phyloP scores from a whole-genome alignment of 1,284 basidiomycete species.

The Omphalotus olearius region DNA sequence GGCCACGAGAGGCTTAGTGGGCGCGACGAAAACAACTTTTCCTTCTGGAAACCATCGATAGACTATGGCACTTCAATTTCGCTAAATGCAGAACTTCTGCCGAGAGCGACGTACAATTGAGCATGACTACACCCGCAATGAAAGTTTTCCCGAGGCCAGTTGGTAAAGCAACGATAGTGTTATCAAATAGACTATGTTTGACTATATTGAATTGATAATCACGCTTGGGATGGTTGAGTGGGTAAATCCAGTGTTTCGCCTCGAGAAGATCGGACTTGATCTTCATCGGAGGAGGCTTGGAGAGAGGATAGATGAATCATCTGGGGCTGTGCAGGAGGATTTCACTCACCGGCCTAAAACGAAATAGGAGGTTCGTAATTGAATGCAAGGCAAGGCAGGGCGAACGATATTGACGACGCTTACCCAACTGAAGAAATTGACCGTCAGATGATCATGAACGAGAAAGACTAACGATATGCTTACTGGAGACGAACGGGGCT shows the following conservation, averaged over 20 bases:
- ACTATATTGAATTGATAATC: conserved; percentile 97
- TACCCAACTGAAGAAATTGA: conserved; percentile 41
- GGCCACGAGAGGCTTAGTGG: conserved; percentile 92
- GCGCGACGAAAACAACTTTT: conserved; percentile 94
- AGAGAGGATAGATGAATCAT: conserved; percentile 8
- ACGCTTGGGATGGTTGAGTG: conserved; percentile 83
- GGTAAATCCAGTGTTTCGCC: conserved; percentile 88
- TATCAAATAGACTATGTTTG: conserved; percentile 83
- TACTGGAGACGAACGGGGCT: conserved; percentile 62
- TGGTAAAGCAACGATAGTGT: conserved; percentile 92
- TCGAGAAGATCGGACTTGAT: conserved; percentile 72
- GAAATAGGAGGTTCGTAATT: neutral
- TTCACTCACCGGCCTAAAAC: conserved; percentile 30
- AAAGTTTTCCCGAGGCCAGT: conserved; percentile 99
- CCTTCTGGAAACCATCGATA: conserved; percentile 94
- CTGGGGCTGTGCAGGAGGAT: neutral
- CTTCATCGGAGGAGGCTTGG: conserved; percentile 74
- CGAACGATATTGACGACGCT: conserved; percentile 19
- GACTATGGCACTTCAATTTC: conserved; percentile 39
- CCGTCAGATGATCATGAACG: neutral
- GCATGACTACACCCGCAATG: conserved; percentile 95
- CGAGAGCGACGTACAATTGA: conserved; percentile 66
- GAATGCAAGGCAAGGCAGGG: neutral
- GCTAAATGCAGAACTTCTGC: neutral
- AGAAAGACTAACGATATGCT: conserved; percentile 24